Percentiles rank a stretch among this genome's conserved stretches.
Conservation (phyloP, 257 asterid genomes). For the Nicotiana obtusifolia region DNA sequence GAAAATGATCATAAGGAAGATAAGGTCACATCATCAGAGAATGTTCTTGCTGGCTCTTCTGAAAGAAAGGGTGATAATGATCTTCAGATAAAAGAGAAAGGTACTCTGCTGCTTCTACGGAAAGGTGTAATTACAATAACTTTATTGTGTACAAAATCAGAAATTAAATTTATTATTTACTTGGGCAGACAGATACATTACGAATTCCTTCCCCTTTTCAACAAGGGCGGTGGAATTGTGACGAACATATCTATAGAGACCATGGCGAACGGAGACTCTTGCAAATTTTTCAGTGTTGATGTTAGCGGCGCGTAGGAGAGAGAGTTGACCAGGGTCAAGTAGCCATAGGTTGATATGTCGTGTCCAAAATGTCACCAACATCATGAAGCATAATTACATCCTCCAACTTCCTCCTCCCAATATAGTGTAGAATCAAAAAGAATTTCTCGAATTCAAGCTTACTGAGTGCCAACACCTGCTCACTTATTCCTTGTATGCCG, state of each 20-base stretch:
- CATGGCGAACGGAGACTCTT: conserved; percentile 60
- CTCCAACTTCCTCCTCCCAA: conserved; percentile 55
- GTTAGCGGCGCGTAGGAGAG: conserved; percentile 67
- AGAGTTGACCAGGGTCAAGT: conserved; percentile 54
- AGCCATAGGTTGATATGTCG: conserved; percentile 38
- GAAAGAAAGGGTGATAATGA: too few species aligned
- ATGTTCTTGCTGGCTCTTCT: too few species aligned
- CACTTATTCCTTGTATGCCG: conserved; percentile 15
- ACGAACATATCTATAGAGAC: conserved; percentile 48
- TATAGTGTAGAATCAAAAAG: conserved; percentile 59
- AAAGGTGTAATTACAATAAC: too few species aligned
- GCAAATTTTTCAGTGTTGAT: conserved; percentile 84
- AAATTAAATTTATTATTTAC: too few species aligned
- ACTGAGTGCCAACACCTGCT: conserved; percentile 32
- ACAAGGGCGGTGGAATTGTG: conserved; percentile 51
- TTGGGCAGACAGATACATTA: too few species aligned
- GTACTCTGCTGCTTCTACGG: too few species aligned
- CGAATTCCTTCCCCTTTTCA: conserved; percentile 26
- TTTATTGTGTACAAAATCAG: too few species aligned
- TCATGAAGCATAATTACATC: conserved; percentile 32
- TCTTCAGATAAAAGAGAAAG: too few species aligned
- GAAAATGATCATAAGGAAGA: too few species aligned
- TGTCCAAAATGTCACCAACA: conserved; percentile 31
- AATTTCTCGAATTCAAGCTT: conserved; percentile 50
- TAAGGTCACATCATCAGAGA: too few species aligned